Evolutionary conservation across 768 basidiomycete species (phyloP).

Genomic region (Amanita inopinata): DNA sequence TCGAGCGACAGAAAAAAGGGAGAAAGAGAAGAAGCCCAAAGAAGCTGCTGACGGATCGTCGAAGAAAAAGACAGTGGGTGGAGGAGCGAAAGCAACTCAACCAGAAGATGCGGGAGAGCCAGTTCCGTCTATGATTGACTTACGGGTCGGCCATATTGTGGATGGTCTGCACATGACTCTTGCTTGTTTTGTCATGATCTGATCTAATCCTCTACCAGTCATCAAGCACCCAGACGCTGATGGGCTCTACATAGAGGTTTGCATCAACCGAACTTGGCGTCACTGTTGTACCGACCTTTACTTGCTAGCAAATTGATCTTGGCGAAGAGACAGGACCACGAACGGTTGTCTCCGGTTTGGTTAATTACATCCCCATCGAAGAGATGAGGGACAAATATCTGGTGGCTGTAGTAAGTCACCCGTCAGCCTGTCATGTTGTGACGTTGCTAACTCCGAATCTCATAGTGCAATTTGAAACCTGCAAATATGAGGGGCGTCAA

Average conservation of each 20-base stretch:
- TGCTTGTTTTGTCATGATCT: slow-evolving; percentile 2
- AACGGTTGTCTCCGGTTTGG: slow-evolving; percentile 94
- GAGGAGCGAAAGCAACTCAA: slow-evolving; percentile 34
- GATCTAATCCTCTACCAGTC: slow-evolving; percentile 38
- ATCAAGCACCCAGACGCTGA: slow-evolving; percentile 97
- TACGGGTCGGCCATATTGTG: slow-evolving; percentile 87
- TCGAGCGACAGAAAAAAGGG: slow-evolving; percentile 32
- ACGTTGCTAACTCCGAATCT: no score
- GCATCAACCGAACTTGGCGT: slow-evolving; percentile 10
- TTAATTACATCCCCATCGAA: slow-evolving; percentile 94
- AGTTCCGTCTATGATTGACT: slow-evolving; percentile 92
- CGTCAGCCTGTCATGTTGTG: no score
- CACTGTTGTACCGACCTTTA: slow-evolving; percentile 11
- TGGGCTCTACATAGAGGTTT: slow-evolving; percentile 88
- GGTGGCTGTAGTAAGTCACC: slow-evolving; percentile 60
- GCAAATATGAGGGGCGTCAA: slow-evolving; percentile 96
- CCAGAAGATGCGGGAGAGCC: slow-evolving; percentile 73
- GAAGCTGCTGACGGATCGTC: slow-evolving; percentile 23
- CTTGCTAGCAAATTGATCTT: slow-evolving; percentile 81
- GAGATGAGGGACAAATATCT: slow-evolving; percentile 80
- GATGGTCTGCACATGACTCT: slow-evolving; percentile 50
- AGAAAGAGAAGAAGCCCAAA: slow-evolving; percentile 53
- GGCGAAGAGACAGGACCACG: slow-evolving; percentile 93
- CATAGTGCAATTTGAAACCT: slow-evolving; percentile 95
- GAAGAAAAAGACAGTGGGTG: slow-evolving; percentile 28